phyloP scores from a whole-genome alignment of 495 filamentous ascomycete species.

The Xylaria curta region DNA sequence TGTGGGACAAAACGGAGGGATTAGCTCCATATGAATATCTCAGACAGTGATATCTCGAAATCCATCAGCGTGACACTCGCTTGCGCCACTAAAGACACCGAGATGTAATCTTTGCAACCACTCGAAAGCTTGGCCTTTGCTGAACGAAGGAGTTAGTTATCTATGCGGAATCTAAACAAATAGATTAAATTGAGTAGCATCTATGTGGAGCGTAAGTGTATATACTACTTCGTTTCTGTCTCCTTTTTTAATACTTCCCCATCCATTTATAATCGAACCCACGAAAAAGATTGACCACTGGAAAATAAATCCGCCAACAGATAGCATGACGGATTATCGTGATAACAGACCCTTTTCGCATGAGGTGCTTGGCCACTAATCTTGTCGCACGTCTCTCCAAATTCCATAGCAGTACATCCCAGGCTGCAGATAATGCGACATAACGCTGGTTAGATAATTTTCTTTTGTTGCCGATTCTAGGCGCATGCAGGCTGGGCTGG shows the following conservation, averaged over 20 bases:
- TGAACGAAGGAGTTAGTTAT: background rate
- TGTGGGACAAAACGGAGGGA: background rate
- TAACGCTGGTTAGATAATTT: background rate
- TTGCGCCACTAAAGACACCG: background rate
- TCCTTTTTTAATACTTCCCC: no score
- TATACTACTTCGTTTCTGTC: background rate
- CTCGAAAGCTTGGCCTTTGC: no score
- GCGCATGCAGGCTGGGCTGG: background rate
- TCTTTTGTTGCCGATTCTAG: background rate
- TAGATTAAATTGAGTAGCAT: background rate
- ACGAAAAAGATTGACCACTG: background rate
- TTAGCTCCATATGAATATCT: background rate
- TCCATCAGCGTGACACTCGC: background rate
- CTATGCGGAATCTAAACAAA: background rate
- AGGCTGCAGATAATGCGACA: conserved; percentile 13
- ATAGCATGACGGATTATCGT: background rate
- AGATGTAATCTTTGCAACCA: background rate
- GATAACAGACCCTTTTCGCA: background rate
- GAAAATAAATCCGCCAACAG: background rate
- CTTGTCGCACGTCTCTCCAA: conserved; percentile 15
- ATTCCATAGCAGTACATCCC: background rate
- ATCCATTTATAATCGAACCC: background rate
- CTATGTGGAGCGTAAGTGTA: background rate
- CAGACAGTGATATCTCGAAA: background rate
- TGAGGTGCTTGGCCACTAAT: background rate